A percentile compares a stretch with the other conserved stretches of the same genome.
Evolutionary conservation across 495 filamentous ascomycete genomes (phyloP).

Genomic region (Collariella sp.): DNA sequence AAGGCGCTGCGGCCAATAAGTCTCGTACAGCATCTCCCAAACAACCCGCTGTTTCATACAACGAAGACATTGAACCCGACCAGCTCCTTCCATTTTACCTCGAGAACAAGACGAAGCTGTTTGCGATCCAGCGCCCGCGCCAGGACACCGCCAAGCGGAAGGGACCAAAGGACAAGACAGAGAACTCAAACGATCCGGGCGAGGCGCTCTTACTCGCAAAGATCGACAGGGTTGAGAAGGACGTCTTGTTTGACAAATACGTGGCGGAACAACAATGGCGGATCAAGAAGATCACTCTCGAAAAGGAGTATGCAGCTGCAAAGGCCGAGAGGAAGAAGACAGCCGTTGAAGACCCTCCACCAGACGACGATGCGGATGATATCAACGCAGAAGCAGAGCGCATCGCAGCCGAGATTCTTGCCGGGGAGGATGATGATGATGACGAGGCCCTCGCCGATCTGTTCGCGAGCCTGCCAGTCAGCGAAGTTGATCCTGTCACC

Average conservation of each 20-base stretch:
- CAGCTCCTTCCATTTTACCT: conserved; percentile 69
- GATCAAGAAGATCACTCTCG: conserved; percentile 54
- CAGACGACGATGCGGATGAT: conserved; percentile 35
- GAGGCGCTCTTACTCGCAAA: conserved; percentile 58
- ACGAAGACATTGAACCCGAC: conserved; percentile 59
- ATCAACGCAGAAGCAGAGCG: conserved; percentile 42
- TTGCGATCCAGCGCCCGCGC: conserved; percentile 58
- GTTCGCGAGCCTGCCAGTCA: conserved; percentile 61
- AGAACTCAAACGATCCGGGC: conserved; percentile 36
- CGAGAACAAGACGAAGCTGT: conserved; percentile 60
- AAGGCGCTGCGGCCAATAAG: conserved; percentile 24
- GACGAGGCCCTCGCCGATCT: conserved; percentile 49
- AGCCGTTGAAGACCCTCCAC: conserved; percentile 14
- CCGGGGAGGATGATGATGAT: conserved; percentile 43
- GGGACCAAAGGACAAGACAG: conserved; percentile 20
- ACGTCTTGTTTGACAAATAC: conserved; percentile 75
- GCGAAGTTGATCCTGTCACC: conserved; percentile 45
- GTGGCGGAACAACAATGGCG: conserved; percentile 71
- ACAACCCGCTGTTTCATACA: conserved; percentile 35
- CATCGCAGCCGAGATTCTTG: conserved; percentile 43
- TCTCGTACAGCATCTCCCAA: conserved; percentile 22
- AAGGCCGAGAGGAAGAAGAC: conserved; percentile 30
- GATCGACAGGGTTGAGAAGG: conserved; percentile 66
- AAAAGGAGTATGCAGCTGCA: conserved; percentile 43
- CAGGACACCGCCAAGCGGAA: conserved; percentile 41